These are phyloP conservation scores for Coemansia sp. DNA, from an alignment of 192 early-diverging fungal genomes.

Conservation along the genomic window DNA sequence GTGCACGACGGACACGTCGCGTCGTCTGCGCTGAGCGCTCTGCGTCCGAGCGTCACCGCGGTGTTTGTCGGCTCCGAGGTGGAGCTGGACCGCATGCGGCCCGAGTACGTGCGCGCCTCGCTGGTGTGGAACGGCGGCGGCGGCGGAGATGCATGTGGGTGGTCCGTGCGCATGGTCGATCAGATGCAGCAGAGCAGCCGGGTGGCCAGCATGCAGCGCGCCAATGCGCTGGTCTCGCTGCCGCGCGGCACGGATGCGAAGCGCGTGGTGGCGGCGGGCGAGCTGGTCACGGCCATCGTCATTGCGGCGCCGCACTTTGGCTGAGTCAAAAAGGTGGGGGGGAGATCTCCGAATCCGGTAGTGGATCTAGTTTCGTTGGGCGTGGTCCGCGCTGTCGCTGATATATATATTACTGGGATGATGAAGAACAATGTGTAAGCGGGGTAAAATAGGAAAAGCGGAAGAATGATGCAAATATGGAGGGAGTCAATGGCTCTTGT, in stretches of 20 bases:
- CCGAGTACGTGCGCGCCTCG: constrained; percentile 30
- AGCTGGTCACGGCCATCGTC: constrained; percentile 25
- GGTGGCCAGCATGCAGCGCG: constrained; percentile 71
- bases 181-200: constrained; percentile 80
- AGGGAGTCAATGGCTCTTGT: constrained; percentile 60
- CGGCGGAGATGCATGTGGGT: background rate
- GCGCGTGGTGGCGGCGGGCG: constrained; percentile 12
- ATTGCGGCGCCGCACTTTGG: constrained; percentile 24
- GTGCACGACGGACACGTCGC: background rate
- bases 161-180: constrained; percentile 60
- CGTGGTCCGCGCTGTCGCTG: background rate
- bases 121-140: constrained; percentile 30
- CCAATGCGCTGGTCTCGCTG: constrained; percentile 79
- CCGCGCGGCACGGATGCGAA: constrained; percentile 55
- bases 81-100: constrained; percentile 40
- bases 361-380: too few relatives aligned
- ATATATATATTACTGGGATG: background rate
- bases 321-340: background rate
- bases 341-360: too few relatives aligned
- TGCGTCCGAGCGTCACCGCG: constrained; percentile 63
- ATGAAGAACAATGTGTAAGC: constrained; percentile 1
- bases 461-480: background rate
- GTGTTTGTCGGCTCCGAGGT: constrained; percentile 68
- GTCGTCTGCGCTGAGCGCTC: constrained; percentile 29
- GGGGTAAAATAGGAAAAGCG: background rate